Evolutionary conservation across 257 asterid genomes (phyloP), one percentile per base, ranked within the genome.

Genomic region (Leonotis leonurus): DNA sequence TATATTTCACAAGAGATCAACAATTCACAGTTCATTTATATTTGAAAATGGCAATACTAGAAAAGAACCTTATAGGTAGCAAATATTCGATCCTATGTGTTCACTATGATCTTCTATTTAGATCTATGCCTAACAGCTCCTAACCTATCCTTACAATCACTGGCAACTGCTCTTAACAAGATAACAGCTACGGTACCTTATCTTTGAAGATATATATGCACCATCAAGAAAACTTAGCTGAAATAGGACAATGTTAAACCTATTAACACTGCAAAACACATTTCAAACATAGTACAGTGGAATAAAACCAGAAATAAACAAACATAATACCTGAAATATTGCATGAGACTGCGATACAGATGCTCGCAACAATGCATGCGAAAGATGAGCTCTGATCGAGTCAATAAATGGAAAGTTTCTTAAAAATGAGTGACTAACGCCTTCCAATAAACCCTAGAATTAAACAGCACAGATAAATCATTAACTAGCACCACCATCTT

Each of bases 351-450:
- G 89, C 26, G 99, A 83, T 68, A 89, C 80, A 33, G 99, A 82
- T 67, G 97, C 99, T 64, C 94, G 82, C 72, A 93, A 72, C 75
- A 93, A 72, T 65, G 89, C 82, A 81, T 93, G 85, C 35, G 99
- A 87, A 78, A 93, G 97, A 74, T 89, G 90, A 71, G 94, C 95
- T 80, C 87, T 89, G 71, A 90, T 81, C 3, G 88, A 93, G 81
- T 89, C 96, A 64, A 92, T 82, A 67, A 92, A 92, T 55, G 80
- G 83, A 66, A 83, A 83, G 49, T 87, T 83, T 75, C 87, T 89
- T 10, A 94, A 84, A 78, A 93, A 85, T 55, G 88, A 76, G 72
- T 76, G 43, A 65, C 91, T 79, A 78, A 83, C 89, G 48, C 95
- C 92, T 75, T 93, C 99, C 75, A 93, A 70, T 61, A 89, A 74